Evolutionary conservation across 2,329 filamentous ascomycete species (phyloP).

Genomic region (Plenodomus biglobosus): DNA sequence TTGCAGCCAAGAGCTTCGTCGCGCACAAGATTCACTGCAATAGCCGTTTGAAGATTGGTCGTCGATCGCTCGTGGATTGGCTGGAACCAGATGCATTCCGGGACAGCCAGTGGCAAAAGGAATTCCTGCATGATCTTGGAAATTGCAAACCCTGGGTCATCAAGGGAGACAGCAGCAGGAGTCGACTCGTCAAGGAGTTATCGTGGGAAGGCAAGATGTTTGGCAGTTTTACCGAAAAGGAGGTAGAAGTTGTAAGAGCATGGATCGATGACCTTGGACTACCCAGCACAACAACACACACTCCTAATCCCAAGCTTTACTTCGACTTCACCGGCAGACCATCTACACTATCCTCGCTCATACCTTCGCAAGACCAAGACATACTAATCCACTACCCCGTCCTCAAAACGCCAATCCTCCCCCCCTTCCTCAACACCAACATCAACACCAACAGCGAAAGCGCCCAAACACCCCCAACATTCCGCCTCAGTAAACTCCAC

Average conservation of each 20-base stretch:
- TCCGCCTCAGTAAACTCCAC: slow-evolving; percentile 1
- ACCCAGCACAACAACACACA: neutral
- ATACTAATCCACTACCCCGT: slow-evolving; percentile 14
- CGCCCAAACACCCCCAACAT: neutral
- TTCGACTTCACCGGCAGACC: slow-evolving; percentile 21
- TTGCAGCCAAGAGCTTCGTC: slow-evolving; percentile 44
- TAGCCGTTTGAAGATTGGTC: slow-evolving; percentile 46
- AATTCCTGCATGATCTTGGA: slow-evolving; percentile 43
- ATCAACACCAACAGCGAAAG: too few relatives aligned
- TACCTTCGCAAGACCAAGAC: slow-evolving; percentile 3
- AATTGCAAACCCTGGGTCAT: slow-evolving; percentile 47
- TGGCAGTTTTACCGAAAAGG: slow-evolving; percentile 51
- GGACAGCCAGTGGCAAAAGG: slow-evolving; percentile 36
- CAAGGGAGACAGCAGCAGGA: slow-evolving; percentile 45
- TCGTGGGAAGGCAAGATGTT: slow-evolving; percentile 55
- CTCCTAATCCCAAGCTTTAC: slow-evolving; percentile 17
- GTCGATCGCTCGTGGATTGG: slow-evolving; percentile 46
- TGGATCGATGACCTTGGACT: slow-evolving; percentile 47
- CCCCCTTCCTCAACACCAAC: neutral
- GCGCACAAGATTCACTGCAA: slow-evolving; percentile 47
- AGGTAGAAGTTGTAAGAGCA: slow-evolving; percentile 41
- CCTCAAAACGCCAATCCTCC: neutral
- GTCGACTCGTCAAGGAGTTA: slow-evolving; percentile 48
- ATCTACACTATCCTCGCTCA: neutral
- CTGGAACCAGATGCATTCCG: slow-evolving; percentile 41